phyloP scores from a whole-genome alignment of 148 eudicot species.

The Arbutus unedo region DNA sequence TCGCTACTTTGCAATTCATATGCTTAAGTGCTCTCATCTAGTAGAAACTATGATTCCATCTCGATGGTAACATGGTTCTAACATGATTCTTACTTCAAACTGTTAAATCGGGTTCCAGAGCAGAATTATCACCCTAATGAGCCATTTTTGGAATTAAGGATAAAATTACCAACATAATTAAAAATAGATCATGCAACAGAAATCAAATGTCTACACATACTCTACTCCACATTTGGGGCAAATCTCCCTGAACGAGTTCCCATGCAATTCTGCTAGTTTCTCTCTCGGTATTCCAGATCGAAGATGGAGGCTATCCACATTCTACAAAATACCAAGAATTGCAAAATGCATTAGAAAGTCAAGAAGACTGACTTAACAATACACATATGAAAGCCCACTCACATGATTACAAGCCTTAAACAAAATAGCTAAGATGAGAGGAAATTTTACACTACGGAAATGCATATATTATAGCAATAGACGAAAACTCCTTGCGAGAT shows the following conservation, averaged over 20 bases:
- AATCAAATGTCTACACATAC: slow-evolving; percentile 43
- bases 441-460: background rate
- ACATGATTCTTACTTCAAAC: background rate
- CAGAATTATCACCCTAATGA: background rate
- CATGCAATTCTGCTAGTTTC: slow-evolving; percentile 82
- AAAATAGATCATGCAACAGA: background rate
- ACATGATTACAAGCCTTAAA: background rate
- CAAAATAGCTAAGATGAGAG: background rate
- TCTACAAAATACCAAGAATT: slow-evolving; percentile 36
- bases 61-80: background rate
- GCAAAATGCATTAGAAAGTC: slow-evolving; percentile 10
- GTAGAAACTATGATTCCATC: background rate
- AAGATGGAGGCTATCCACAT: slow-evolving; percentile 86
- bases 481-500: background rate
- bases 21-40: background rate
- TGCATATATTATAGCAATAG: background rate
- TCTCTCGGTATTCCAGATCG: slow-evolving; percentile 83
- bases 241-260: slow-evolving; percentile 75
- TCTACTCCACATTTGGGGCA: slow-evolving; percentile 75
- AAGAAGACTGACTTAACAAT: slow-evolving; percentile 6
- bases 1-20: background rate
- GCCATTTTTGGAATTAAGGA: background rate
- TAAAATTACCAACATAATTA: background rate
- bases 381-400: background rate
- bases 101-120: background rate